A percentile compares a stretch with the other conserved stretches of the same genome.
Conservation (phyloP, 2,329 filamentous ascomycete genomes). For the Cladophialophora carrionii region DNA sequence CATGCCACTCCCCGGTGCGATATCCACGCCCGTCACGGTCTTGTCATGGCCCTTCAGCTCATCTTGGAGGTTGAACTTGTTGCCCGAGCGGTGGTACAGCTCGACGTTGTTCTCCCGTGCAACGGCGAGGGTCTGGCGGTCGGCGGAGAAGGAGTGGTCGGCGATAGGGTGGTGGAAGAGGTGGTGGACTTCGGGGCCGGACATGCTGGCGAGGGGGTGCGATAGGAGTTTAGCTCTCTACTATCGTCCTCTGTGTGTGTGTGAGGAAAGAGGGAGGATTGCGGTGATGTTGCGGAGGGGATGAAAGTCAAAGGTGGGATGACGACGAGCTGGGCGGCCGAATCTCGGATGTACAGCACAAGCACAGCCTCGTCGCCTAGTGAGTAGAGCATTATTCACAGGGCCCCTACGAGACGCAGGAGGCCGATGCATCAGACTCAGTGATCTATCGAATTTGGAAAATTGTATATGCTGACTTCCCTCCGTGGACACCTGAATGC, state of each 20-base stretch:
- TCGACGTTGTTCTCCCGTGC: slow-evolving; percentile 88
- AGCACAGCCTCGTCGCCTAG: slow-evolving; percentile 13
- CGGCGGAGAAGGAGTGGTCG: slow-evolving; percentile 96
- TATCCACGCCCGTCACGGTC: slow-evolving; percentile 92
- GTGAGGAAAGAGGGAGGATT: neutral
- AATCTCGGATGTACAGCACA: slow-evolving; percentile 26
- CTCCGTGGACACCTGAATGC: too few relatives aligned
- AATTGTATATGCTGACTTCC: neutral
- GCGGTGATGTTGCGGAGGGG: neutral
- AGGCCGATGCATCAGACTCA: neutral
- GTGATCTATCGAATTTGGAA: neutral
- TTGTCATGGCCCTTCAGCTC: slow-evolving; percentile 97
- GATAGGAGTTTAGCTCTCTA: slow-evolving; percentile 97
- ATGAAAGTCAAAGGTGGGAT: slow-evolving; percentile 11
- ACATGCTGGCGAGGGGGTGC: slow-evolving; percentile 63
- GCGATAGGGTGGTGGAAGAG: slow-evolving; percentile 96
- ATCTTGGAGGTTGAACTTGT: slow-evolving; percentile 80
- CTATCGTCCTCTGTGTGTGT: slow-evolving; percentile 68
- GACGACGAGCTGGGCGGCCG: slow-evolving; percentile 22
- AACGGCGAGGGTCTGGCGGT: slow-evolving; percentile 85
- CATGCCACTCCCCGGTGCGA: slow-evolving; percentile 84
- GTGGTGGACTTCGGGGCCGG: slow-evolving; percentile 87
- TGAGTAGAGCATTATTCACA: too few relatives aligned
- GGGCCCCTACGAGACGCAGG: too few relatives aligned
- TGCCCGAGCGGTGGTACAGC: slow-evolving; percentile 76